Conservation (phyloP, 2,329 filamentous ascomycete genomes). For the Geosmithia morbida region DNA sequence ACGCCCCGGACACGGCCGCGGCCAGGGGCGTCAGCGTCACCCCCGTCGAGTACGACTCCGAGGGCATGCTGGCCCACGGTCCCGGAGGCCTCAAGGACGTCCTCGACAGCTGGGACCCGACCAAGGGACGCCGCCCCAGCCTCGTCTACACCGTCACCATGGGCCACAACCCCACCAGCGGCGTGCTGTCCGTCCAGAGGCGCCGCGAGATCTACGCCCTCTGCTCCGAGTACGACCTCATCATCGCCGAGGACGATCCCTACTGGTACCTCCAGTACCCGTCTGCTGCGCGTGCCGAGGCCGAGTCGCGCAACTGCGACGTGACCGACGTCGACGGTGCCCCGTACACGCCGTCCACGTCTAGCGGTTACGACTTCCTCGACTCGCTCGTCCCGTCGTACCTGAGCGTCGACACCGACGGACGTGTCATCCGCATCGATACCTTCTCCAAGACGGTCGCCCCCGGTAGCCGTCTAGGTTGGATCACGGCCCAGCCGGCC, state of each 20-base stretch:
- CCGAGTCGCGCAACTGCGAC: slow-evolving; percentile 25
- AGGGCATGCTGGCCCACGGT: slow-evolving; percentile 66
- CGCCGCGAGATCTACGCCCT: slow-evolving; percentile 67
- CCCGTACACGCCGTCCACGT: slow-evolving; percentile 16
- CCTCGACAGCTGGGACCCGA: slow-evolving; percentile 66
- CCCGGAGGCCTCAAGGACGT: slow-evolving; percentile 64
- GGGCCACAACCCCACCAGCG: slow-evolving; percentile 79
- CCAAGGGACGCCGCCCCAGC: slow-evolving; percentile 62
- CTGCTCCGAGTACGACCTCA: slow-evolving; percentile 71
- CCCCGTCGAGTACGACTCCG: slow-evolving; percentile 59
- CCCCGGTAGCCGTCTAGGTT: slow-evolving; percentile 78
- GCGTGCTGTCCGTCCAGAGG: slow-evolving; percentile 57
- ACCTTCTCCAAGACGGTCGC: slow-evolving; percentile 91
- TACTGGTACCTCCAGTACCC: slow-evolving; percentile 94
- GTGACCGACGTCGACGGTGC: slow-evolving; percentile 2
- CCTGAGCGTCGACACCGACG: slow-evolving; percentile 67
- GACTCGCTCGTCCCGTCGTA: slow-evolving; percentile 77
- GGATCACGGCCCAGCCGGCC: slow-evolving; percentile 73
- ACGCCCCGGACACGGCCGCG: slow-evolving; percentile 50
- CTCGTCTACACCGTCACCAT: slow-evolving; percentile 76
- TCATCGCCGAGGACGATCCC: slow-evolving; percentile 89
- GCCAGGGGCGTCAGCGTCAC: slow-evolving; percentile 61
- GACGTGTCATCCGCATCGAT: slow-evolving; percentile 77
- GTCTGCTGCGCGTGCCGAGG: slow-evolving; percentile 41
- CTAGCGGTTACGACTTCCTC: slow-evolving; percentile 60